phyloP scores from a whole-genome alignment of 73 alveolate genomes.

The Uronychia binucleata region DNA sequence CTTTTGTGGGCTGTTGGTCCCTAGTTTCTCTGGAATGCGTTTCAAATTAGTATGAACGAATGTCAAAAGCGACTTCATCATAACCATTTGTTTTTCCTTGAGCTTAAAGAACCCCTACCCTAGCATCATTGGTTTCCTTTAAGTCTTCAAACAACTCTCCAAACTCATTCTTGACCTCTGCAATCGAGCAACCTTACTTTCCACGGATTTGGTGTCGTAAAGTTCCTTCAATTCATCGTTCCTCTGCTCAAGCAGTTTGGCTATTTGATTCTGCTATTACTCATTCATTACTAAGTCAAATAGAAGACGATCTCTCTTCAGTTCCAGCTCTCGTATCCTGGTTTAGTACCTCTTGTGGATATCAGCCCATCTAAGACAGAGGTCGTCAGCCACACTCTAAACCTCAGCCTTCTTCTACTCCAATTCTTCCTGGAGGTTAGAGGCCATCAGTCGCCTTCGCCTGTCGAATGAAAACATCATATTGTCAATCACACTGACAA shows the following conservation, averaged over 20 bases:
- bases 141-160: not conserved
- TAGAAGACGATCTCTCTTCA: not conserved
- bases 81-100: not conserved
- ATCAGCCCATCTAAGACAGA: not conserved
- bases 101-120: not conserved
- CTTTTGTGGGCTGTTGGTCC: not conserved
- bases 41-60: not conserved
- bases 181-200: not conserved
- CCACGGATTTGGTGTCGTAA: not conserved
- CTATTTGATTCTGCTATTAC: too few relatives aligned
- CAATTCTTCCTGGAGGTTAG: not conserved
- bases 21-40: not conserved
- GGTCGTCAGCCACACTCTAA: not conserved
- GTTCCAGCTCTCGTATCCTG: not conserved
- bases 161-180: not conserved
- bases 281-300: not conserved
- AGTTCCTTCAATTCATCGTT: not conserved
- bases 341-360: not conserved
- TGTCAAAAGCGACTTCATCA: not conserved
- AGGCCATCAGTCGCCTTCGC: not conserved
- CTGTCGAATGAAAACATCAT: not conserved
- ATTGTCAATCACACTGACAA: not conserved
- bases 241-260: not conserved
- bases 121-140: not conserved
- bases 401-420: not conserved